Evolutionary conservation across 306 rosid species (phyloP).

Genomic region (Trichosanthes cucumerina): DNA sequence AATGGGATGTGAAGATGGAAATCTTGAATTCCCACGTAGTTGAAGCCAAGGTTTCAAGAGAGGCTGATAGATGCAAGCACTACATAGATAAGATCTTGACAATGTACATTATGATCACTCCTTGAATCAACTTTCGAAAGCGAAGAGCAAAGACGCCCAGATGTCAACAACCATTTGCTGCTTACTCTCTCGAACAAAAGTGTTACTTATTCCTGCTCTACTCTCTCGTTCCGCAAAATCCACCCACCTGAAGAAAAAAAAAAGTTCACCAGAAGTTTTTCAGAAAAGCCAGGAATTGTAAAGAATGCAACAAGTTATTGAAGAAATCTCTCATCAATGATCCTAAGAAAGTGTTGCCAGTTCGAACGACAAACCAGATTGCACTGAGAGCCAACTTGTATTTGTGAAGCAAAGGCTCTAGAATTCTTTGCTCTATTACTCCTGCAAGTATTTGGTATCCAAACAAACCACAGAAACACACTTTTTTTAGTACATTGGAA

Average conservation of each 20-base stretch:
- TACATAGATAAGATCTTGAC: too few relatives aligned
- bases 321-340: conserved; percentile 29
- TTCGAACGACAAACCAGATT: conserved; percentile 38
- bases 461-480: background rate
- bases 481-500: background rate
- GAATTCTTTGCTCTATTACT: conserved; percentile 36
- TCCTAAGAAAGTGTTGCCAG: conserved; percentile 49
- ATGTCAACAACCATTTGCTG: too few relatives aligned
- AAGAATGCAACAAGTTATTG: background rate
- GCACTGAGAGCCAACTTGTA: conserved; percentile 33
- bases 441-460: conserved; percentile 51
- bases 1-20: too few relatives aligned
- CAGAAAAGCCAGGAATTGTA: background rate
- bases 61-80: too few relatives aligned
- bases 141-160: too few relatives aligned
- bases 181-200: background rate
- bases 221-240: conserved; percentile 56
- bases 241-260: conserved; percentile 71
- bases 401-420: conserved; percentile 39
- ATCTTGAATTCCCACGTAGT: too few relatives aligned
- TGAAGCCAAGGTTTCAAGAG: too few relatives aligned
- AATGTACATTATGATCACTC: too few relatives aligned
- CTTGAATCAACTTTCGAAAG: too few relatives aligned
- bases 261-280: background rate
- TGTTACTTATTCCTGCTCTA: conserved; percentile 1